phyloP scores from a whole-genome alignment of 169 alveolate species.

The Eimeria acervulina region DNA sequence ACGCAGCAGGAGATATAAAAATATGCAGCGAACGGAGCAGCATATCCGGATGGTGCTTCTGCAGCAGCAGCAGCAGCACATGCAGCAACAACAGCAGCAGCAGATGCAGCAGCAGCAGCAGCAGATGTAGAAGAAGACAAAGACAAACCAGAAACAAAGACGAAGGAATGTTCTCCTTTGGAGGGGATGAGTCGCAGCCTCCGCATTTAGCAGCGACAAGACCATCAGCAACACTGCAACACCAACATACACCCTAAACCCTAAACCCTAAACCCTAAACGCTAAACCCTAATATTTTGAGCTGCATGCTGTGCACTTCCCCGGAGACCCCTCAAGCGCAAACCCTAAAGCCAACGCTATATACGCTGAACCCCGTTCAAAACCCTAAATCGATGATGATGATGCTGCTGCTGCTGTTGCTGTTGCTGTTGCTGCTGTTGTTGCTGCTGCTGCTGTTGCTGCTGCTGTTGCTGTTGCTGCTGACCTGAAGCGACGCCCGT shows the following conservation, averaged over 20 bases:
- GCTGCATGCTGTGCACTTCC: background rate
- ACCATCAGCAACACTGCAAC: constrained; percentile 40
- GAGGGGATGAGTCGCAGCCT: background rate
- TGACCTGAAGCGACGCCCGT: constrained; percentile 46
- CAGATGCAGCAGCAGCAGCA: background rate
- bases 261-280: background rate
- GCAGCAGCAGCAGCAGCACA: constrained; percentile 30
- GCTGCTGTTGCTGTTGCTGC: constrained; percentile 16
- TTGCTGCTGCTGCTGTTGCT: background rate
- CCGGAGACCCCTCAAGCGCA: background rate
- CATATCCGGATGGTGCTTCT: background rate
- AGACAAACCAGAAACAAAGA: constrained; percentile 20
- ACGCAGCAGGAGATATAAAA: background rate
- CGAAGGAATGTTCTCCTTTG: constrained; percentile 14
- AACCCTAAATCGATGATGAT: background rate
- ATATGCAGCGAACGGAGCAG: background rate
- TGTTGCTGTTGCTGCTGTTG: background rate
- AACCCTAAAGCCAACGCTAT: background rate
- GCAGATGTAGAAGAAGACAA: background rate
- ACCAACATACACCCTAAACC: background rate
- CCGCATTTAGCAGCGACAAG: constrained; percentile 19
- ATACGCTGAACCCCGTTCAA: too few relatives aligned
- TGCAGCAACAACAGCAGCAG: background rate
- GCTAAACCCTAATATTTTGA: background rate
- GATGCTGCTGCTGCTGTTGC: background rate